Base-by-base conservation (phyloP, 2,329 filamentous ascomycete genomes). In the Amylocarpus encephaloides region DNA sequence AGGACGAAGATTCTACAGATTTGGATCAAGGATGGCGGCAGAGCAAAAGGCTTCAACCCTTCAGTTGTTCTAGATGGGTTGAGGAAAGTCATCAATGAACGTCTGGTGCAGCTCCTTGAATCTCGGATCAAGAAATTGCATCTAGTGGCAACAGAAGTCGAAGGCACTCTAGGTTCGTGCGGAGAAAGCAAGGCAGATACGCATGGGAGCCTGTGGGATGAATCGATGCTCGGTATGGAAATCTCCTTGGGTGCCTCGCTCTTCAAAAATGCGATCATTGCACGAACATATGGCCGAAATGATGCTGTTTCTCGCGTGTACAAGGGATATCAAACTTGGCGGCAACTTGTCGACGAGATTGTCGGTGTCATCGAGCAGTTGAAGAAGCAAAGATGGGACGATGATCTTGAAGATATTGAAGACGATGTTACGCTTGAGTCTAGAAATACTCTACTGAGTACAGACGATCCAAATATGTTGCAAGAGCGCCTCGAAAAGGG, bases 231-330 rank as follows among this genome's bases (percentile, higher is more conserved):
- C 42, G 79, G 83, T 35, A 75, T 81, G 47, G 84, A 87, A 22
- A 74, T 88, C 39, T 74, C 77, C 2, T 73, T 79, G 30, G 85
- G 86, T 16, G 87, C 85, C 0, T 71, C 75, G 2, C 65, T 71
- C 0, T 88, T 95, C 67, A 83, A 90, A 42, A 73, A 82, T 52
- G 79, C 80, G 15, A 76, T 95, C 18, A 68, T 85, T 7, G 76
- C 84, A 30, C 79, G 83, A 16, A 75, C 88, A 6, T 80, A 91
- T 60, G 91, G 92, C 5, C 79, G 83, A 44, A 85, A 84, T 62
- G 75, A 83, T 50, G 73, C 80, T 10, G 78, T 92, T 0, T 79
- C 80, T 33, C 72, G 71, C 47, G 79, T 84, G 0, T 72, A 83
- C 1, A 71, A 76, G 11, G 73, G 76, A 41, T 93, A 93, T 62